phyloP scores from a whole-genome alignment of 768 basidiomycete species.

The Podaxis rugospora region DNA sequence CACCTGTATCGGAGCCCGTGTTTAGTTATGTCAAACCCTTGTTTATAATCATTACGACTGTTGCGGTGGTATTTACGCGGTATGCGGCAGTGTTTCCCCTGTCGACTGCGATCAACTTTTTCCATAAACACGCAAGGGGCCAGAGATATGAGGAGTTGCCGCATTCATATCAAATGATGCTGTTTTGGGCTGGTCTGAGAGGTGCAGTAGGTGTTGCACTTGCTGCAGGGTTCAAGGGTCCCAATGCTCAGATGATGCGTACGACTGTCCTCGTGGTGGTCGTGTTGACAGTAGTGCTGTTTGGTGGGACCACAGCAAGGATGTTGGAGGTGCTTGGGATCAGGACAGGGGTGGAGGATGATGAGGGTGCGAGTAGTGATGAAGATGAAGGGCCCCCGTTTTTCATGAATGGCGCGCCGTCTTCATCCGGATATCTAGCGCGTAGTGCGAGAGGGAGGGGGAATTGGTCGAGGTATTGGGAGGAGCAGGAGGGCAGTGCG shows the following conservation, averaged over 20 bases:
- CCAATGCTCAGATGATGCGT: constrained; percentile 84
- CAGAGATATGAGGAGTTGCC: constrained; percentile 89
- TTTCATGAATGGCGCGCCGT: constrained; percentile 21
- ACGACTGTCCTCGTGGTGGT: constrained; percentile 96
- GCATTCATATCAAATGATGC: constrained; percentile 99
- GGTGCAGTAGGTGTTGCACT: constrained; percentile 98
- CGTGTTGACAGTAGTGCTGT: constrained; percentile 89
- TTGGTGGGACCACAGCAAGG: constrained; percentile 94
- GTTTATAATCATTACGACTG: constrained; percentile 88
- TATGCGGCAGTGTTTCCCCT: constrained; percentile 96
- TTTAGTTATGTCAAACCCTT: constrained; percentile 90
- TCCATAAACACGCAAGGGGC: constrained; percentile 78
- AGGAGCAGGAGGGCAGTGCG: constrained; percentile 39
- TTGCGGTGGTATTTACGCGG: constrained; percentile 91
- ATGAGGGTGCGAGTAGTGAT: constrained; percentile 56
- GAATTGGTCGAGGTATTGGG: constrained; percentile 40
- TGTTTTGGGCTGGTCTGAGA: constrained; percentile 96
- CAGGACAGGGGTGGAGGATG: constrained; percentile 91
- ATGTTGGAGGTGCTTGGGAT: constrained; percentile 99
- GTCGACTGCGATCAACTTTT: constrained; percentile 91
- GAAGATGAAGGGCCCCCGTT: constrained; percentile 41
- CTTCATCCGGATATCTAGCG: constrained; percentile 23
- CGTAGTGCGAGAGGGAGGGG: constrained; percentile 27
- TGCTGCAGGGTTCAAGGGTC: constrained; percentile 93
- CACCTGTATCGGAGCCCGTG: constrained; percentile 72